Base-by-base conservation (phyloP, 73 alveolate species). In the Stentor roeselii region DNA sequence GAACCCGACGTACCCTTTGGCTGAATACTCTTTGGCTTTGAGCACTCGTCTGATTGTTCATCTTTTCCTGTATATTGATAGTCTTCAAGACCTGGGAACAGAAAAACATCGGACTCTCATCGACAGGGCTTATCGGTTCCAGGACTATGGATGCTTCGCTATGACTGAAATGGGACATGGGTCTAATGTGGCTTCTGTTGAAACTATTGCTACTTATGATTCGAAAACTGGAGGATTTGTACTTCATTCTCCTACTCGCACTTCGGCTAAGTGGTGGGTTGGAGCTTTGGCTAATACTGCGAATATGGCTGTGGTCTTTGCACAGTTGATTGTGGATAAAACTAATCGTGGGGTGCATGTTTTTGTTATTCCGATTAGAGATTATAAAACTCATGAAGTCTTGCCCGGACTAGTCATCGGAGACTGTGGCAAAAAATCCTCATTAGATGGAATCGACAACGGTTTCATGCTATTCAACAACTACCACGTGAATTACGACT, bases 101-200 rank as follows among this genome's bases (percentile, higher is more conserved):
- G 35, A 58, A 58, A 58, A 58, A 2, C 74, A 58, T 31, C 15
- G 27, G 74, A 58, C 15, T 2, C 74, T 58, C 27, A 58, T 58
- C 27, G 74, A 58, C 27, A 58, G 74, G 27, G 74, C 27, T 58
- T 58, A 58, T 58, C 35, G 35, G 27, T n/a, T 58, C 74, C 74
- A 58, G 35, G 74, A 58, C 74, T 58, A 58, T 58, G 74, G 74
- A n/a, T 58, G 35, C 0, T 31, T 58, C 74, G 15, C 74, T 58
- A 31, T 58, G 84, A 94, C 98, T 34, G 98, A 94, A 83, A 42
- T 94, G 35, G 98, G 98, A 14, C 96, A 92, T 75, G 98, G 98
- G 6, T 92, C 97, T 2, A 92, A 94, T 86, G 98, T 94, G n/a
- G 76, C 90, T 86, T 91, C 91, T 11, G 32, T 94, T 3, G 83